Base-by-base conservation (phyloP, 2,329 filamentous ascomycete species). In the Waltergamsia citrina region DNA sequence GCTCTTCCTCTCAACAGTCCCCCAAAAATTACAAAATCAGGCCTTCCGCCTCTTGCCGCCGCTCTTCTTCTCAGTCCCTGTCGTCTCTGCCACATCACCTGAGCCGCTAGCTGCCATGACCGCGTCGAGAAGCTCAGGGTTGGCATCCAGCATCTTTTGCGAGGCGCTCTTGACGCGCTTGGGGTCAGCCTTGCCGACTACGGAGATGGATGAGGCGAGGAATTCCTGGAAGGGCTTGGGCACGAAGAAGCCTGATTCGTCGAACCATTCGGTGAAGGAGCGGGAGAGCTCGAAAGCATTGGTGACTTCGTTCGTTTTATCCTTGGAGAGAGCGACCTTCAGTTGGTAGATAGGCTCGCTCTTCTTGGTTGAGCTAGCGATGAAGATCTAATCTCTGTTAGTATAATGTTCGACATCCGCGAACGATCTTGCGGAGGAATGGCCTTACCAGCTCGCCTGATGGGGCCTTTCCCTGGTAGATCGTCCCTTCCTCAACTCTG, bases 281-380 rank as follows among this genome's bases (percentile, higher is more conserved):
- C 71, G 70, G 41, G 69, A 59, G 39, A 87, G 57, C 42, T 75
- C 65, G 39, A 74, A 50, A 14, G 62, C 63, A 33, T 55, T 52
- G 39, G 53, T 54, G 24, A 52, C 49, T 38, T 58, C 62, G 22
- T 54, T 47, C 17, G 26, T 26, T 21, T 19, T 37, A 23, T 33
- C 18, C 33, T 46, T 32, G 23, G 63, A 65, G 35, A 76, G 59
- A 30, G 66, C 70, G 33, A 94, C 68, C 28, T 71, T 76, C 39
- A 94, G 62, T 50, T 83, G 72, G 65, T 98, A 98, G 29, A 78
- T 71, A 1, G 87, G 85, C 25, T 80, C 72, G 58, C 88, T 76
- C 56, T 95, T 95, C 51, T 82, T 80, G 1, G 76, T 78, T 2
- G 71, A 74, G 25, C 79, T 85, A 3, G 72, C 67, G 44, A 96